Evolutionary conservation across 2,329 filamentous ascomycete species (phyloP), one percentile per base, ranked within the genome.

Genomic region (Taxawa tesnikishii): DNA sequence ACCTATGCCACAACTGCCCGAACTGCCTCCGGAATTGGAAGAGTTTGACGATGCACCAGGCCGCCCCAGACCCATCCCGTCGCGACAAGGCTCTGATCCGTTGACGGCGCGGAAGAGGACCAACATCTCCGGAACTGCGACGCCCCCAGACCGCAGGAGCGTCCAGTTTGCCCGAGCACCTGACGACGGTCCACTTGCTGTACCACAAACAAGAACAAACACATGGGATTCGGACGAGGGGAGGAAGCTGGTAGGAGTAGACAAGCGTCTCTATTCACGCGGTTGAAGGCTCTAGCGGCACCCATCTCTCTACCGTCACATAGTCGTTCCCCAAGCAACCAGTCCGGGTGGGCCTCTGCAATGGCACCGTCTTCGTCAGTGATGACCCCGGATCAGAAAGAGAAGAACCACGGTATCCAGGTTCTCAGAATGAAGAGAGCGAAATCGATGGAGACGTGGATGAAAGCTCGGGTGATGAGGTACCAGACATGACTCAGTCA

Each of bases 391-490:
- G 54, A 11, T 62, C 62, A n/a, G 65, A 70, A 45, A 55, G 60
- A 38, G 60, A 59, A 16, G 59, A 65, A 16, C 48, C 50, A 10
- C 55, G 53, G 3, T 55, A 48, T 4, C 50, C 28, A 61, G 63
- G 35, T 62, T 73, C 40, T 69, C 69, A 62, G 15, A 68, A 70
- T 37, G 69, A 68, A 39, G 75, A 73, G 13, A 82, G 75, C 51
- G 83, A 87, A 52, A 74, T 67, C 10, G 78, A 81, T 47, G 77
- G 80, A 1, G 83, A 90, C 52, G 83, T 79, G 2, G 87, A 93
- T 51, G 83, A 90, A 50, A 93, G 84, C 27, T 82, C 77, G 0
- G 83, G 85, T 32, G 87, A 94, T 28, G 45, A 44, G 49, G 68
- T 67, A n/a, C 59, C 60, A 12, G 47, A 56, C n/a, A 50, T 59